Percentiles rank a stretch among this genome's conserved stretches.
Conservation (phyloP, 305 asterid genomes). For the Andrographis paniculata region DNA sequence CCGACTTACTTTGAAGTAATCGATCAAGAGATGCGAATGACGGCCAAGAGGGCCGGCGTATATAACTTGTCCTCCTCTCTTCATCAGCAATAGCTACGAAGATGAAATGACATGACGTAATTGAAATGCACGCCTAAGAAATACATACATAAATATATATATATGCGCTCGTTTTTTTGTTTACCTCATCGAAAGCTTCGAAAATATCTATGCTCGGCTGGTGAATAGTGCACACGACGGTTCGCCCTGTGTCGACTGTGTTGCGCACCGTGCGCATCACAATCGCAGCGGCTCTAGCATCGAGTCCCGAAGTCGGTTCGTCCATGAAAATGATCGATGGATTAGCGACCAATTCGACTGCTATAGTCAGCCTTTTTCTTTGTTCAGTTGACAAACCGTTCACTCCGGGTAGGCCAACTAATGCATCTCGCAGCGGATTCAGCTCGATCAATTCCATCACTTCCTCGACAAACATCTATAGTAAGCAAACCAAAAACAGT, state of each 20-base stretch:
- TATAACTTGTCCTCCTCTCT: constrained; percentile 86
- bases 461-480: too few species aligned
- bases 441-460: constrained; percentile 88
- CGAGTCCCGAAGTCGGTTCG: constrained; percentile 94
- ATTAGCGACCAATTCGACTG: too few species aligned
- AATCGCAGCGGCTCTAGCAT: constrained; percentile 99
- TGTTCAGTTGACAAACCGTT: constrained; percentile 95
- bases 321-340: too few species aligned
- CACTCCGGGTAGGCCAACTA: constrained; percentile 96
- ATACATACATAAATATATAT: not conserved
- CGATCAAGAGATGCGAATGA: constrained; percentile 47
- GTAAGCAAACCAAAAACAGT: too few species aligned
- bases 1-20: constrained; percentile 73
- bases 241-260: too few species aligned
- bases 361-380: too few species aligned
- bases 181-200: constrained; percentile 93
- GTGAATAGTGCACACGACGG: too few species aligned
- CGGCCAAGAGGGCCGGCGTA: constrained; percentile 82
- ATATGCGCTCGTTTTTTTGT: not conserved
- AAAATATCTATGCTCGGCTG: constrained; percentile 89
- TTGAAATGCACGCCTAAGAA: not conserved
- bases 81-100: constrained; percentile 66
- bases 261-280: constrained; percentile 95
- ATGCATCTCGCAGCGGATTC: constrained; percentile 51
- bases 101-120: too few species aligned